Evolutionary conservation across 768 basidiomycete genomes (phyloP).

Genomic region (Auriscalpium orientale): DNA sequence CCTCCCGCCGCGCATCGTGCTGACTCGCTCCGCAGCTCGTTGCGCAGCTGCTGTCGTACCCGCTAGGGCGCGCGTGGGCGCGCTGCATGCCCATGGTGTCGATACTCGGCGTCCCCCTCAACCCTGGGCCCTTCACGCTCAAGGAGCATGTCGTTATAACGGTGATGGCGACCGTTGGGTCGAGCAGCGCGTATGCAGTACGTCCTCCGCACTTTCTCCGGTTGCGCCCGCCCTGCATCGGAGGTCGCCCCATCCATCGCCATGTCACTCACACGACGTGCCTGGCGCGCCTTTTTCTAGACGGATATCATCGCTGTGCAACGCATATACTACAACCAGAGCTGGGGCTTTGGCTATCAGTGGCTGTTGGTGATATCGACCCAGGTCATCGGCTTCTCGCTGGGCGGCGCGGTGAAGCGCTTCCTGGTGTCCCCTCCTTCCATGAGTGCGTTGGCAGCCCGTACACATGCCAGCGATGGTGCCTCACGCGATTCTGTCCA

Average conservation of each 20-base stretch:
- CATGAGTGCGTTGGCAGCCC: conserved; percentile 31
- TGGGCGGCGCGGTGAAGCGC: conserved; percentile 67
- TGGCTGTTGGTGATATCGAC: conserved; percentile 76
- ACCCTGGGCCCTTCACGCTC: conserved; percentile 71
- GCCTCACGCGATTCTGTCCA: not conserved
- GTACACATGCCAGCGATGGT: not conserved
- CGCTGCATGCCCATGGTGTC: conserved; percentile 43
- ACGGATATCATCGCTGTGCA: conserved; percentile 75
- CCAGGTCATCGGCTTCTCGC: conserved; percentile 74
- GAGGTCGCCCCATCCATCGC: not conserved
- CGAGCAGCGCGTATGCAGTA: conserved; percentile 35
- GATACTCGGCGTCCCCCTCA: conserved; percentile 54
- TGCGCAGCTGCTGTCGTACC: conserved; percentile 65
- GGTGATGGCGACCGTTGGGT: conserved; percentile 35
- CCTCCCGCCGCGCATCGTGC: no score
- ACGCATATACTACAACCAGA: conserved; percentile 57
- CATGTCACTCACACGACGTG: not conserved
- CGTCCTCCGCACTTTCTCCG: conserved; percentile 14
- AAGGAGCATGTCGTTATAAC: conserved; percentile 43
- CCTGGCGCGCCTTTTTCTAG: not conserved
- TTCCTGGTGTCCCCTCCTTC: conserved; percentile 60
- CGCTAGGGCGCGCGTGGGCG: conserved; percentile 54
- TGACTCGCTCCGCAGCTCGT: conserved; percentile 38
- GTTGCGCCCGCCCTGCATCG: not conserved
- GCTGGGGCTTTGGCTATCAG: conserved; percentile 44